Conservation (phyloP, 768 basidiomycete species). For the Rhizopogon sp. region DNA sequence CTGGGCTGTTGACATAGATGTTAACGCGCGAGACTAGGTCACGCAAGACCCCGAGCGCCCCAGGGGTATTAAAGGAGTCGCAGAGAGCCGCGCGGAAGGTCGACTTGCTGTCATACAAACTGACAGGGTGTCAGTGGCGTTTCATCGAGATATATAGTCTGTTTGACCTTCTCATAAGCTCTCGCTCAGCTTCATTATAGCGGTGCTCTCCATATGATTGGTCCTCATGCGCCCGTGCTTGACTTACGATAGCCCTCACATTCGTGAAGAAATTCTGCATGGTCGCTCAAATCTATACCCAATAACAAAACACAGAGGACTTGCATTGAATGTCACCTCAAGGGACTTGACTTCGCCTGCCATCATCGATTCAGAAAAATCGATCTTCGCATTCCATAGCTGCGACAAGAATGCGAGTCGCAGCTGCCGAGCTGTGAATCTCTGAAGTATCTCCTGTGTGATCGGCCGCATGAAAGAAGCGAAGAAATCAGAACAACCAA, state of each 20-base stretch:
- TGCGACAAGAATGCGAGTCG: constrained; percentile 89
- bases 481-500: background rate
- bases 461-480: constrained; percentile 3
- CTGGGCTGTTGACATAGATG: constrained; percentile 74
- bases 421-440: constrained; percentile 81
- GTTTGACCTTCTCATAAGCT: constrained; percentile 59
- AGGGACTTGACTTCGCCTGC: constrained; percentile 82
- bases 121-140: constrained; percentile 26
- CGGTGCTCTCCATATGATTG: constrained; percentile 59
- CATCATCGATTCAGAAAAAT: constrained; percentile 90
- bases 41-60: constrained; percentile 67
- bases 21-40: constrained; percentile 84
- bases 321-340: constrained; percentile 82
- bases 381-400: constrained; percentile 88
- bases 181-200: constrained; percentile 62
- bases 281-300: constrained; percentile 3
- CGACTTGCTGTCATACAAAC: constrained; percentile 68
- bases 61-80: constrained; percentile 96
- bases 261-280: constrained; percentile 89
- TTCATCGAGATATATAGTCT: background rate
- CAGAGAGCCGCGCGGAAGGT: constrained; percentile 84
- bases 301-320: constrained; percentile 17
- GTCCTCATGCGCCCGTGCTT: constrained; percentile 42
- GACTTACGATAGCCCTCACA: constrained; percentile 75
- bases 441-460: constrained; percentile 76